phyloP scores from a whole-genome alignment of 106 monocot genomes.

The Phalaenopsis equestris region DNA sequence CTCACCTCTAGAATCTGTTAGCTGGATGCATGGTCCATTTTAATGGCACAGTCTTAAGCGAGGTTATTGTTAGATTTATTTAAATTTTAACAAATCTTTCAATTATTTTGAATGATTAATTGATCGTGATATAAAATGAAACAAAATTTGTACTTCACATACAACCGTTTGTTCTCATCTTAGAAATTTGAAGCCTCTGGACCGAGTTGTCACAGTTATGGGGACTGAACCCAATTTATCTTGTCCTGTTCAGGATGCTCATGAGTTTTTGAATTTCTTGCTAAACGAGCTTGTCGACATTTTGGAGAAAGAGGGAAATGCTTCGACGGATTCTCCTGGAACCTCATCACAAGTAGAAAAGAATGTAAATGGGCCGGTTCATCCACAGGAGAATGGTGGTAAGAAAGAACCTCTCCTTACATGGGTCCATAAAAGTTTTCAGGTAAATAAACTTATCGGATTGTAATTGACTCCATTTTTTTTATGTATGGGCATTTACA shows the following conservation, averaged over 20 bases:
- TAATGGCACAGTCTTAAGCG: neutral
- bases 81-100: no score
- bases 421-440: slow-evolving; percentile 43
- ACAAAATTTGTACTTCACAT: no score
- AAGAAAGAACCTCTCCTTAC: slow-evolving; percentile 31
- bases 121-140: no score
- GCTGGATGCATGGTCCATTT: neutral
- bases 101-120: no score
- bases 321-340: slow-evolving; percentile 24
- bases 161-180: no score
- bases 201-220: no score
- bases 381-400: slow-evolving; percentile 24
- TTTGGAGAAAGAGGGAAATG: slow-evolving; percentile 39
- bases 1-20: neutral
- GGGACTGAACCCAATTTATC: neutral
- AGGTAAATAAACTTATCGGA: slow-evolving; percentile 16
- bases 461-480: neutral
- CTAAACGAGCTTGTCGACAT: slow-evolving; percentile 46
- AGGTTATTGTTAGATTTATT: no score
- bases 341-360: slow-evolving; percentile 16
- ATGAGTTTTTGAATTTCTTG: slow-evolving; percentile 50
- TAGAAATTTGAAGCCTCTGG: no score
- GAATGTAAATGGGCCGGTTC: slow-evolving; percentile 22
- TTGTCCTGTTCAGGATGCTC: slow-evolving; percentile 29
- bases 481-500: no score